A percentile compares a stretch with the other conserved stretches of the same genome.
Evolutionary conservation across 2,329 filamentous ascomycete genomes (phyloP).

Genomic region (Ophiostoma himal-ulmi): DNA sequence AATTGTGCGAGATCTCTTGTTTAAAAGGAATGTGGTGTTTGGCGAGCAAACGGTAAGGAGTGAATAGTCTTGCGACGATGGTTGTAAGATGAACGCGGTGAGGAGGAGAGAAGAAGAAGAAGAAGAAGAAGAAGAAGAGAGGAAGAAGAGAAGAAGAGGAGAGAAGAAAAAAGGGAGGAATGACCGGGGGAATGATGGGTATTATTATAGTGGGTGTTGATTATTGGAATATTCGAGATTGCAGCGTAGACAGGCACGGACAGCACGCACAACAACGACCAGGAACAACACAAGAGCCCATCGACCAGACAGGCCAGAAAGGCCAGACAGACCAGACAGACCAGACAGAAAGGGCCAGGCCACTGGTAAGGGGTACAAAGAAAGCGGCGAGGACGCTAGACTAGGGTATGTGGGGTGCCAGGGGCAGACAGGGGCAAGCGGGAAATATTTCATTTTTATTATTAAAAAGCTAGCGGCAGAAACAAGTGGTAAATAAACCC

Average conservation of each 20-base stretch:
- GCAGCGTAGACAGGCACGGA: background rate
- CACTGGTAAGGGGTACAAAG: background rate
- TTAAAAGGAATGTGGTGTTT: slow-evolving; percentile 21
- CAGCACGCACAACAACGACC: background rate
- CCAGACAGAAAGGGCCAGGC: background rate
- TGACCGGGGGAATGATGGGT: slow-evolving; percentile 8
- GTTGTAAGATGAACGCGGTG: slow-evolving; percentile 16
- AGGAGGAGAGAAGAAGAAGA: slow-evolving; percentile 3
- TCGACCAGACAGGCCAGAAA: background rate
- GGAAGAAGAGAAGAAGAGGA: background rate
- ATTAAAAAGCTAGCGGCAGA: background rate
- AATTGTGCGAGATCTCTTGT: slow-evolving; percentile 8
- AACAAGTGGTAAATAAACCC: background rate
- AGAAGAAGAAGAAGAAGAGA: background rate
- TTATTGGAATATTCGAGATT: background rate
- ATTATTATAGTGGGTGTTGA: slow-evolving; percentile 13
- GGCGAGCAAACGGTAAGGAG: slow-evolving; percentile 18
- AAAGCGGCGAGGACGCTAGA: background rate
- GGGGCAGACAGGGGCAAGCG: slow-evolving; percentile 11
- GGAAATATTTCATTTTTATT: background rate
- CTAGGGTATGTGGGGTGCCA: slow-evolving; percentile 2
- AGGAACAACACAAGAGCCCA: background rate
- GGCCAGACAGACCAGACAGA: background rate
- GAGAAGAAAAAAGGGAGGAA: background rate
- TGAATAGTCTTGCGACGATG: slow-evolving; percentile 15